Percentiles rank a stretch among this genome's conserved stretches.
Conservation (phyloP, 2,329 filamentous ascomycete species). For the Fusarium newnesense region DNA sequence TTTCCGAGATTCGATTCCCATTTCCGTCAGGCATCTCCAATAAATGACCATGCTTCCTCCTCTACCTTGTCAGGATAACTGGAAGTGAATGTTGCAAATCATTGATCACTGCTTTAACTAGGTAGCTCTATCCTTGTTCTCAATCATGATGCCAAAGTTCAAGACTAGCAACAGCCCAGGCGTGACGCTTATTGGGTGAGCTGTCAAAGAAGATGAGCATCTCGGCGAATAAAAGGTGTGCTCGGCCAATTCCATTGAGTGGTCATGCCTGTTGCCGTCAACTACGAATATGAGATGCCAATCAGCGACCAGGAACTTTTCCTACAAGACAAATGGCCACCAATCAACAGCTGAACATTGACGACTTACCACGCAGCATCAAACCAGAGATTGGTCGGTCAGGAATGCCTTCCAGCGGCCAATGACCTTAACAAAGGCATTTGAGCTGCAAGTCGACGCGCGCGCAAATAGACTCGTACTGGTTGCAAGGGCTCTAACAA, state of each 20-base stretch:
- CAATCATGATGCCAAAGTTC: conserved; percentile 5
- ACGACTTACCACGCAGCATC: conserved; percentile 8
- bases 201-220: background rate
- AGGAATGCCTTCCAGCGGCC: background rate
- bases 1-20: background rate
- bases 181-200: conserved; percentile 6
- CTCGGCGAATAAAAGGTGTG: conserved; percentile 1
- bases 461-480: conserved; percentile 10
- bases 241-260: conserved; percentile 8
- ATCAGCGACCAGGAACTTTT: background rate
- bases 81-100: conserved; percentile 2
- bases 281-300: conserved; percentile 21
- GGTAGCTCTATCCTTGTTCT: conserved; percentile 19
- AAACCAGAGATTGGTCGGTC: background rate
- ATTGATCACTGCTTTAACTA: conserved; percentile 23
- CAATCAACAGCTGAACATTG: conserved; percentile 17
- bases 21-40: background rate
- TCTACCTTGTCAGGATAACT: background rate
- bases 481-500: background rate
- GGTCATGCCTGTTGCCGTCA: background rate
- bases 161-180: conserved; percentile 1
- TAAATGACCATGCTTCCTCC: background rate
- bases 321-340: background rate
- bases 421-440: background rate
- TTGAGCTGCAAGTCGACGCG: conserved; percentile 20